Conservation (phyloP, 441 rosid species). For the Pelargonium cotyledonis region DNA sequence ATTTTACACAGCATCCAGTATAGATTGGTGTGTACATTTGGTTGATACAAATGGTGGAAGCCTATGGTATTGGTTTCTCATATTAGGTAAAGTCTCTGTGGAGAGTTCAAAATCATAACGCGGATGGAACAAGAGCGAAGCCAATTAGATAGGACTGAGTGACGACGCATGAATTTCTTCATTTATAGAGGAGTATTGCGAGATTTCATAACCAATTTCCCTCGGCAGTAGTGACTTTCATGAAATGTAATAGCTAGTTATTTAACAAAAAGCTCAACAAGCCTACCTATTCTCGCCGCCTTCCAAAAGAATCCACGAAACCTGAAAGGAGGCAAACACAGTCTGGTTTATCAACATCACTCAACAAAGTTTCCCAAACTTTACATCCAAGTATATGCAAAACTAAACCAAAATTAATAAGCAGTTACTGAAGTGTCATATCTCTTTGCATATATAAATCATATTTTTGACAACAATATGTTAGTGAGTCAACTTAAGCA, state of each 20-base stretch:
- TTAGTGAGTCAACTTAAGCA: no score
- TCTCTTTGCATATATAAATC: no score
- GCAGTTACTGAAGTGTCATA: no score
- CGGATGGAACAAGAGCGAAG: background rate
- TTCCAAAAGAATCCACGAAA: constrained; percentile 94
- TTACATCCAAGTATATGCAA: background rate
- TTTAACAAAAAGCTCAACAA: background rate
- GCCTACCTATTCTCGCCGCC: constrained; percentile 88
- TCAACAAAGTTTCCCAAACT: background rate
- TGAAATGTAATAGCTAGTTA: background rate
- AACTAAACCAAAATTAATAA: background rate
- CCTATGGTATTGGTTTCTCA: background rate
- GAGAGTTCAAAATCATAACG: background rate
- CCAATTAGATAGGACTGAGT: background rate
- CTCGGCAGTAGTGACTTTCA: background rate
- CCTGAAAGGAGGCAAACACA: constrained; percentile 30
- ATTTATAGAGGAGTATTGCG: background rate
- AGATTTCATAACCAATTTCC: background rate
- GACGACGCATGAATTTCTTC: no score
- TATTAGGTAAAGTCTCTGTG: background rate
- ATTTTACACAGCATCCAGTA: background rate
- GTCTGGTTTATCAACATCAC: no score
- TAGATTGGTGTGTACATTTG: background rate
- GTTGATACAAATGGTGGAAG: background rate
- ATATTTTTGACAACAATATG: no score